Percentiles rank a stretch among this genome's conserved stretches.
Conservation (phyloP, 179 eudicot species). For the Silene vulgaris region DNA sequence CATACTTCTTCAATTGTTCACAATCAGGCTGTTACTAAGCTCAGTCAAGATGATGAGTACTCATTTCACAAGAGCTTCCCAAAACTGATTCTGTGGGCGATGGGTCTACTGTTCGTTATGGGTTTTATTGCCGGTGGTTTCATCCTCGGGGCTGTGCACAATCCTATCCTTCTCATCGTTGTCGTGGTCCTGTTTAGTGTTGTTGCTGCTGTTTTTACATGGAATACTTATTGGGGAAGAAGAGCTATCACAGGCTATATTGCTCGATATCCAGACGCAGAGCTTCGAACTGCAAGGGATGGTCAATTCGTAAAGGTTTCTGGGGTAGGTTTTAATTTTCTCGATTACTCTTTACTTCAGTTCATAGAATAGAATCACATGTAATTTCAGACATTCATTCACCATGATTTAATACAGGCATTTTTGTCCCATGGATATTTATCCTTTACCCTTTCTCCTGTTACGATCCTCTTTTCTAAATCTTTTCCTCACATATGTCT, state of each 20-base stretch:
- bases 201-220: constrained; percentile 66
- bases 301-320: constrained; percentile 94
- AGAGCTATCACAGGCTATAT: constrained; percentile 64
- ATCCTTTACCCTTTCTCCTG: not conserved
- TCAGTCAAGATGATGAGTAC: constrained; percentile 65
- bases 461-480: not conserved
- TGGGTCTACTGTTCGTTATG: constrained; percentile 79
- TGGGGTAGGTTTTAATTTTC: constrained; percentile 63
- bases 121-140: constrained; percentile 87
- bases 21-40: constrained; percentile 82
- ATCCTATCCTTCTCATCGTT: constrained; percentile 75
- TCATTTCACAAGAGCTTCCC: constrained; percentile 76
- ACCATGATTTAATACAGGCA: not conserved
- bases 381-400: too few species aligned
- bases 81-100: constrained; percentile 69
- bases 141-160: constrained; percentile 78
- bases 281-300: constrained; percentile 83
- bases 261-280: constrained; percentile 74
- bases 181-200: constrained; percentile 64
- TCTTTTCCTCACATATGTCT: constrained; percentile 11
- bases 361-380: too few species aligned
- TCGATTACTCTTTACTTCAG: not conserved
- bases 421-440: not conserved
- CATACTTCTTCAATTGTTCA: constrained; percentile 48
- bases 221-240: constrained; percentile 84